Base-by-base conservation (phyloP, 2,329 filamentous ascomycete genomes). In the Clonostachys rosea region DNA sequence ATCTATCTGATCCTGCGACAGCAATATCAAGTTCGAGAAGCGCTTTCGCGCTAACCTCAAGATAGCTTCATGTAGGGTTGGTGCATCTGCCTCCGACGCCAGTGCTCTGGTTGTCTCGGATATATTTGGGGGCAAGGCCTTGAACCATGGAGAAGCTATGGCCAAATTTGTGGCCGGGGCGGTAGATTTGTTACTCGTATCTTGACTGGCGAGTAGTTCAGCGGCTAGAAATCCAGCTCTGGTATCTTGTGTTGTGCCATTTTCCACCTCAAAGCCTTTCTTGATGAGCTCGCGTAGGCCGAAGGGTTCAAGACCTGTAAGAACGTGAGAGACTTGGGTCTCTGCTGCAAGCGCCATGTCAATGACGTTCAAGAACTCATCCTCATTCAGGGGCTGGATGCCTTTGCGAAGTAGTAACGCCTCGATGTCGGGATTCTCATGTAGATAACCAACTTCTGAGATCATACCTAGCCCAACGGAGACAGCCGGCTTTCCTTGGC, bases 391-490 rank as follows among this genome's bases (percentile, higher is more conserved):
- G 0, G 61, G 55, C 34, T 65, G 60, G 41, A 69, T 59, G 2
- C 64, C 69, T 34, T 61, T 64, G 13, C 66, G 61, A 6, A 55
- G 49, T 4, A 71, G 56, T 9, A 64, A 45, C 3, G 52, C 55
- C 49, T 69, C 64, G 16, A 71, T 59, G 3, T 65, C 61, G 0
- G 58, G 59, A 39, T 66, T 61, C 34, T 69, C 64, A 44, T 61
- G 56, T 4, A 68, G 51, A 46, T 63, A 62, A 18, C 67, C 67
- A 5, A 69, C 64, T 16, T 64, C 65, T 7, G 57, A 57, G 40
- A 71, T 61, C 53, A 66, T 58, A 2, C 60, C 61, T 3, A 67
- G 53, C 5, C 52, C 59, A 5, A 70, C 37, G 0, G 64, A 57
- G 0, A 57, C 52, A 4, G 58, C 60, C 1, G 59, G 11, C 35